Evolutionary conservation across 129 eudicot genomes (phyloP).

Genomic region (Pseudognaphalium luteoalbum): DNA sequence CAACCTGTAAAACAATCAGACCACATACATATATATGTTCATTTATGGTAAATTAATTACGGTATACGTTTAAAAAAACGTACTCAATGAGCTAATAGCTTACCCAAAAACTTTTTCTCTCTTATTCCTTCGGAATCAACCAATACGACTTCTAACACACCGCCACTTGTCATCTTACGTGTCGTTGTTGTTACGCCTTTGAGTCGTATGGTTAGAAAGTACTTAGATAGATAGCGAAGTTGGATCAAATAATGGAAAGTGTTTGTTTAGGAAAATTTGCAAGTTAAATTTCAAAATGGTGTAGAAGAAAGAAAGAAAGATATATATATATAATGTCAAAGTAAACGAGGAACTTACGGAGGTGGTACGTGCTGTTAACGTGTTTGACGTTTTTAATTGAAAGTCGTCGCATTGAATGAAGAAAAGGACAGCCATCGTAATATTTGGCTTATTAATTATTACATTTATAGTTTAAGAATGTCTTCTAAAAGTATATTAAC

Average conservation of each 20-base stretch:
- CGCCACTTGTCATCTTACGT: constrained; percentile 25
- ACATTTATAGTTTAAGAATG: too few species aligned
- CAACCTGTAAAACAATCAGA: constrained; percentile 17
- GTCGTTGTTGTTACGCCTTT: neutral
- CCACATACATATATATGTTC: too few species aligned
- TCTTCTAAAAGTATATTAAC: too few species aligned
- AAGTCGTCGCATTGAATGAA: constrained; percentile 31
- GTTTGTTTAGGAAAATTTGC: constrained; percentile 12
- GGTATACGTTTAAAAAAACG: too few species aligned
- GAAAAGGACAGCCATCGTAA: constrained; percentile 34
- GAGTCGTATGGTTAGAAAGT: too few species aligned
- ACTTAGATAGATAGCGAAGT: neutral
- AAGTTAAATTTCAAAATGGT: neutral
- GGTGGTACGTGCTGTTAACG: constrained; percentile 31
- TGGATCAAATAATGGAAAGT: neutral
- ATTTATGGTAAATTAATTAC: too few species aligned
- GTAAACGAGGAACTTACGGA: constrained; percentile 24
- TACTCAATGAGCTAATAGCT: too few species aligned
- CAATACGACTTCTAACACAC: constrained; percentile 31
- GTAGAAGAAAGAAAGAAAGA: neutral
- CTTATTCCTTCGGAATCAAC: constrained; percentile 42
- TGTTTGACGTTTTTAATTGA: constrained; percentile 16
- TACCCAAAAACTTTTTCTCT: constrained; percentile 32
- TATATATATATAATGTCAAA: neutral
- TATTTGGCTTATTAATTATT: neutral